Evolutionary conservation across 192 early-diverging fungal species (phyloP).

Genomic region (Backusella sp.): DNA sequence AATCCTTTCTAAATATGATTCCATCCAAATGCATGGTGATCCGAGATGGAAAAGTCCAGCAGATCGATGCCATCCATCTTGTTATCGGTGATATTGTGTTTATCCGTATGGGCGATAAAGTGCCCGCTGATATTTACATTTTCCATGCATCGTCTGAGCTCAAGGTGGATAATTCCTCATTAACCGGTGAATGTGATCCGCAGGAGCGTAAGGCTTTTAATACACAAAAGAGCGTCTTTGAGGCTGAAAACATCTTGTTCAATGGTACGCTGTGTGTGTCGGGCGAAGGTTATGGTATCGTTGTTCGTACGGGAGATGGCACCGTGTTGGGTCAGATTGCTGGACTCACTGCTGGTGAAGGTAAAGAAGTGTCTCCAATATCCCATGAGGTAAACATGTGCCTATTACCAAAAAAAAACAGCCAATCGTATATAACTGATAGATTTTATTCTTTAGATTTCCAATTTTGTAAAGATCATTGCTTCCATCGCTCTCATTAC

Average conservation of each 20-base stretch:
- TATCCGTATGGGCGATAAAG: constrained; percentile 90
- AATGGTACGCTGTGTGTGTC: constrained; percentile 83
- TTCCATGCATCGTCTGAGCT: constrained; percentile 73
- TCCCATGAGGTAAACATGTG: constrained; percentile 48
- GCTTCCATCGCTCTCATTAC: constrained; percentile 72
- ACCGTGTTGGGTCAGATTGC: constrained; percentile 98
- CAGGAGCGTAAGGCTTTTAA: constrained; percentile 75
- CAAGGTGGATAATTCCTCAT: constrained; percentile 96
- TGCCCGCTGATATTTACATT: constrained; percentile 88
- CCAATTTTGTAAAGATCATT: constrained; percentile 83
- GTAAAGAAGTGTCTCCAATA: constrained; percentile 71
- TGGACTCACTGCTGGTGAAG: constrained; percentile 75
- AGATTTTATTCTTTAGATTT: constrained; percentile 42
- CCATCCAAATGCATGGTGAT: constrained; percentile 79
- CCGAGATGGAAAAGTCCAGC: constrained; percentile 71
- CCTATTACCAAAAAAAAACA: neutral
- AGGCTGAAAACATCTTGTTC: constrained; percentile 90
- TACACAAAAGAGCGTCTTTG: constrained; percentile 76
- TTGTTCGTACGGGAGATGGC: constrained; percentile 88
- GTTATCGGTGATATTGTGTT: constrained; percentile 90
- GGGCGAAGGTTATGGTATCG: constrained; percentile 90
- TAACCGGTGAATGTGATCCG: constrained; percentile 95
- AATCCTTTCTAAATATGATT: constrained; percentile 91
- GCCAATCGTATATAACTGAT: neutral
- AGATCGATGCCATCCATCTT: constrained; percentile 68